phyloP scores from a whole-genome alignment of 371 early-diverging fungal species.

The Circinella minor region DNA sequence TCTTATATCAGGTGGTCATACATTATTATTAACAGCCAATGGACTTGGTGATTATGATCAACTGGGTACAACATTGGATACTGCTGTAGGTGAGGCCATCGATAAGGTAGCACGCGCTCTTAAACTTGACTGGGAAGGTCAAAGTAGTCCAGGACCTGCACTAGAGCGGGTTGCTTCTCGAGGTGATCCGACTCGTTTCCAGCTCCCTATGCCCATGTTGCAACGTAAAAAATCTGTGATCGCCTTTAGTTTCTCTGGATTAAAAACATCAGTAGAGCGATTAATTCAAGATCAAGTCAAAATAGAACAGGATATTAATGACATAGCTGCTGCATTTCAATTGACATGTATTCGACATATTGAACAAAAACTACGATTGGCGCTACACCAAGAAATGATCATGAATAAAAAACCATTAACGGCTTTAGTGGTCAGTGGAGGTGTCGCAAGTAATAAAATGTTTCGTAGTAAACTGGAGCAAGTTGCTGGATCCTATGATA shows the following conservation, averaged over 20 bases:
- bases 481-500: slow-evolving; percentile 44
- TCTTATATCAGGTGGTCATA: slow-evolving; percentile 86
- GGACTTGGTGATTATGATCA: slow-evolving; percentile 67
- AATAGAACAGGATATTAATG: slow-evolving; percentile 49
- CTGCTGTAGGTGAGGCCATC: slow-evolving; percentile 83
- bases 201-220: slow-evolving; percentile 72
- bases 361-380: slow-evolving; percentile 68
- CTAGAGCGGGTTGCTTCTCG: slow-evolving; percentile 67
- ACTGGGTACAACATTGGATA: slow-evolving; percentile 77
- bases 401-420: slow-evolving; percentile 47
- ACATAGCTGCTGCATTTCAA: slow-evolving; percentile 84
- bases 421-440: slow-evolving; percentile 82
- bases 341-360: slow-evolving; percentile 67
- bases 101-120: slow-evolving; percentile 80
- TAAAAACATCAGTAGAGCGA: slow-evolving; percentile 69
- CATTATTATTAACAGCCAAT: slow-evolving; percentile 69
- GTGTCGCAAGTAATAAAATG: slow-evolving; percentile 78
- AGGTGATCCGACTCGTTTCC: slow-evolving; percentile 58
- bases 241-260: slow-evolving; percentile 81
- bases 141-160: slow-evolving; percentile 80
- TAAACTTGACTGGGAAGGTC: slow-evolving; percentile 69
- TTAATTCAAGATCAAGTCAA: slow-evolving; percentile 45
- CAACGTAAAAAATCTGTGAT: slow-evolving; percentile 58
- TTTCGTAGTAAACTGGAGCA: slow-evolving; percentile 51
- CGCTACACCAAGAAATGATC: slow-evolving; percentile 51